phyloP scores from a whole-genome alignment of 2,329 filamentous ascomycete genomes.

The Talaromyces amestolkiae region DNA sequence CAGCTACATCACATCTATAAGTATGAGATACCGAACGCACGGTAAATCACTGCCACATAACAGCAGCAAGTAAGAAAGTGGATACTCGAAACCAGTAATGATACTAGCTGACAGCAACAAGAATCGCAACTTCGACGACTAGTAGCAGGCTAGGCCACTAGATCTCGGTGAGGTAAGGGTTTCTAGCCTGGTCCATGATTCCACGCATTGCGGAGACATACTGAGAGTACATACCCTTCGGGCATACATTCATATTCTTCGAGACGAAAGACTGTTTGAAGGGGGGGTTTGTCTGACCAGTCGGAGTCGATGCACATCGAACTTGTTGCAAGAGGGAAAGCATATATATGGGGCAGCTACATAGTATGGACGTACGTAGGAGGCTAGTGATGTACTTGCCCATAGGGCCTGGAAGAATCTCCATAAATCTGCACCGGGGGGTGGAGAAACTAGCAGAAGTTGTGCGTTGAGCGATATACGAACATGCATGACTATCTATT shows the following conservation, averaged over 20 bases:
- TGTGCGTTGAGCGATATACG: background rate
- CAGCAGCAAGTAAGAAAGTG: background rate
- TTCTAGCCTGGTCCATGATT: conserved; percentile 1
- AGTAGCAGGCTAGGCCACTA: background rate
- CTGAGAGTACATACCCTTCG: background rate
- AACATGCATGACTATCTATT: background rate
- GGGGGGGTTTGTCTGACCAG: background rate
- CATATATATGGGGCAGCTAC: background rate
- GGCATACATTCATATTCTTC: background rate
- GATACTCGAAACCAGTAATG: background rate
- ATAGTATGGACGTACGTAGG: background rate
- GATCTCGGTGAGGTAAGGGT: conserved; percentile 5
- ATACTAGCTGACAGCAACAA: background rate
- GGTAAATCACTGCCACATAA: background rate
- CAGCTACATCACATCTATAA: background rate
- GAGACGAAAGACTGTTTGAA: background rate
- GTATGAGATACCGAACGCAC: background rate
- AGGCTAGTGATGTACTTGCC: background rate
- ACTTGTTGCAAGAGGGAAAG: background rate
- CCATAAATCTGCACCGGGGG: background rate
- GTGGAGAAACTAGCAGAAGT: background rate
- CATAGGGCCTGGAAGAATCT: background rate
- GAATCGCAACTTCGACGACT: background rate
- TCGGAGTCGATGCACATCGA: background rate
- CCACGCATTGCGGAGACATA: background rate